These are phyloP conservation scores for Coniferiporia weirii DNA, from an alignment of 1,284 basidiomycete genomes.

Conservation along the genomic window DNA sequence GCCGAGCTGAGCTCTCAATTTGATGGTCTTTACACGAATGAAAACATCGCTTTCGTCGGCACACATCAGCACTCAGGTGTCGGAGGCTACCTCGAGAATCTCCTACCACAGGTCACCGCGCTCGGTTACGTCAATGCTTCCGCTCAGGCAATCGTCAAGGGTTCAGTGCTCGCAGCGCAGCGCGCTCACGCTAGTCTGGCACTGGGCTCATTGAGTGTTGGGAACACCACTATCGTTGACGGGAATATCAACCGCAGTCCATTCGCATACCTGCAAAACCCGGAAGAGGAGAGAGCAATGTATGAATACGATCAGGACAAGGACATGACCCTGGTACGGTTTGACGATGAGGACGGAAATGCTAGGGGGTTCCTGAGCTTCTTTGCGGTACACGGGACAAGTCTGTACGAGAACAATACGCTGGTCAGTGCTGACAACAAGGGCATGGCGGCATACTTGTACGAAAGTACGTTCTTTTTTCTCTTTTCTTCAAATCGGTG, in stretches of 20 bases:
- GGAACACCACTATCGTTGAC: conserved; percentile 61
- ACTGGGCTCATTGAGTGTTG: conserved; percentile 54
- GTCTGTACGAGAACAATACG: conserved; percentile 76
- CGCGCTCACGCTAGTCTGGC: conserved; percentile 62
- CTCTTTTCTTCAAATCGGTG: background rate
- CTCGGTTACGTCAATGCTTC: conserved; percentile 68
- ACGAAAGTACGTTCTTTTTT: conserved; percentile 48
- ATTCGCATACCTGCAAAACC: conserved; percentile 69
- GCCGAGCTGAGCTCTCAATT: conserved; percentile 47
- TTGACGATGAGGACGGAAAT: conserved; percentile 52
- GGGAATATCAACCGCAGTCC: conserved; percentile 75
- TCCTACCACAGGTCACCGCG: conserved; percentile 73
- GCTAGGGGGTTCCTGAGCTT: conserved; percentile 67
- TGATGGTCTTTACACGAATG: conserved; percentile 60
- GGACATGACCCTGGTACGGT: conserved; percentile 59
- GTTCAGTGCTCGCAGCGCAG: conserved; percentile 63
- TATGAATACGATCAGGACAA: conserved; percentile 72
- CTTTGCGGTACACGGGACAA: conserved; percentile 79
- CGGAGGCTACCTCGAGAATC: conserved; percentile 72
- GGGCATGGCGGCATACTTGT: conserved; percentile 76
- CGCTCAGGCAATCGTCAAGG: conserved; percentile 64
- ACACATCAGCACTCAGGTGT: conserved; percentile 79
- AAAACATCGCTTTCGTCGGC: conserved; percentile 72
- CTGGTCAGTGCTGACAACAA: conserved; percentile 75
- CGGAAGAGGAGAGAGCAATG: conserved; percentile 55